phyloP scores from a whole-genome alignment of 176 grass and related monocot genomes.

The Melocanna baccifera region DNA sequence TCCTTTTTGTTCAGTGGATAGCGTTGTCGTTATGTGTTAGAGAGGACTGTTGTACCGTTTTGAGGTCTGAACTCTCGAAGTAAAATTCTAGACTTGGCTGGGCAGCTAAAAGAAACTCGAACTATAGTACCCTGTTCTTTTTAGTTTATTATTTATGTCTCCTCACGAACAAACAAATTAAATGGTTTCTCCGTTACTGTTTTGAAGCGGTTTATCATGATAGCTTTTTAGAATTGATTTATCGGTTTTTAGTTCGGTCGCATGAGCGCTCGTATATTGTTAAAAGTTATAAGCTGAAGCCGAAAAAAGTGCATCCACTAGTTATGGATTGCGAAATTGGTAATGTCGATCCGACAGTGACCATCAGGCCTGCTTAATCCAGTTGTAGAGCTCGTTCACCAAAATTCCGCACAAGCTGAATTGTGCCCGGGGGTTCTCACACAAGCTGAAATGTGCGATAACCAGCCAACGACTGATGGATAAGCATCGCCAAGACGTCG shows the following conservation, averaged over 20 bases:
- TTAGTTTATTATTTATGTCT: too few species aligned
- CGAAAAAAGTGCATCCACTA: not conserved
- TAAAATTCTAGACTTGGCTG: conserved; percentile 30
- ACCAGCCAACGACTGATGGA: not conserved
- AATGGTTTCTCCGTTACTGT: too few species aligned
- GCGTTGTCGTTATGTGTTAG: conserved; percentile 19
- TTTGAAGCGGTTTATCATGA: too few species aligned
- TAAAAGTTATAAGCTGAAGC: too few species aligned
- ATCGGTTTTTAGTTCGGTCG: too few species aligned
- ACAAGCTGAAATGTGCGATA: not conserved
- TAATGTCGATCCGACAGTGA: not conserved
- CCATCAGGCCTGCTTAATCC: not conserved
- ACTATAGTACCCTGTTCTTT: too few species aligned
- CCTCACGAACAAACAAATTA: too few species aligned
- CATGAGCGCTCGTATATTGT: too few species aligned
- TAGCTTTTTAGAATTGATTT: too few species aligned
- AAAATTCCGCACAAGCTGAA: not conserved
- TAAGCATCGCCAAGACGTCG: not conserved
- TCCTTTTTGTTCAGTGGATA: conserved; percentile 39
- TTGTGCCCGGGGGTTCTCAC: not conserved
- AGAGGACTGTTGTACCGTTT: conserved; percentile 42
- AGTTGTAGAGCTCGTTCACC: not conserved
- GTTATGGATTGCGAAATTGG: not conserved
- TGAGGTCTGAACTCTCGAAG: conserved; percentile 23
- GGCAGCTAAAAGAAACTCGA: not conserved